Base-by-base conservation (phyloP, 371 early-diverging fungal genomes). In the Umbelopsis sp. region DNA sequence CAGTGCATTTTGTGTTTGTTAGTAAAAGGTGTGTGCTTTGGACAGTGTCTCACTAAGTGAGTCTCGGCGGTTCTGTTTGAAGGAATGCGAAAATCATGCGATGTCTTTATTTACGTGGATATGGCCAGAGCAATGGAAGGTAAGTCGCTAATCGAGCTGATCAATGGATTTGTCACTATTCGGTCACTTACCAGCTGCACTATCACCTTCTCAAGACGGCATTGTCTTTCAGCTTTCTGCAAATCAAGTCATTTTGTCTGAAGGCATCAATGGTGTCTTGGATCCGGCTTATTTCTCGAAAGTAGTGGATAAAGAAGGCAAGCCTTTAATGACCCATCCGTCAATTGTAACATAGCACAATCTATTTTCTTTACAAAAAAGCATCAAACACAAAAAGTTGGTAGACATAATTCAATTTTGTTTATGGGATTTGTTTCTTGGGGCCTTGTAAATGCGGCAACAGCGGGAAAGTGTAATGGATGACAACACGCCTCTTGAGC, bases 241-340 rank as follows among this genome's bases (percentile, higher is more conserved):
- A 1, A 96, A 96, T 74, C 80, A 88, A 72, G 96, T 96, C 4
- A 88, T 95, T 22, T 73, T 96, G 69, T 88, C 91, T 14, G 77
- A 82, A 63, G 93, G 95, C 1, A 72, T 85, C 11, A 69, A 85
- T 44, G 94, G 95, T 0, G 66, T 86, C 9, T 79, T 96, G 38
- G 72, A 83, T 11, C 75, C 86, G 0, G 66, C 72, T 38, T 94
- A 93, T 79, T 95, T 96, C 77, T 46, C 50, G 32, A 76, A 81
- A 65, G 87, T 91, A 6, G 75, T 73, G 37, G 80, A 76, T 69
- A 63, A 65, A 73, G 46, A 77, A 20, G 77, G 78, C 10, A 48
- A 46, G 5, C 22, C 65, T 18, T n/a, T 65, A 11, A 38, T 57
- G 41, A 41, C 7, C 41, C 7, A 41, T 12, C 10, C 2, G 41